A percentile compares a stretch with the other conserved stretches of the same genome.
phyloP scores from a whole-genome alignment of 2,329 filamentous ascomycete species.

The Sporothrix dimorphospora region DNA sequence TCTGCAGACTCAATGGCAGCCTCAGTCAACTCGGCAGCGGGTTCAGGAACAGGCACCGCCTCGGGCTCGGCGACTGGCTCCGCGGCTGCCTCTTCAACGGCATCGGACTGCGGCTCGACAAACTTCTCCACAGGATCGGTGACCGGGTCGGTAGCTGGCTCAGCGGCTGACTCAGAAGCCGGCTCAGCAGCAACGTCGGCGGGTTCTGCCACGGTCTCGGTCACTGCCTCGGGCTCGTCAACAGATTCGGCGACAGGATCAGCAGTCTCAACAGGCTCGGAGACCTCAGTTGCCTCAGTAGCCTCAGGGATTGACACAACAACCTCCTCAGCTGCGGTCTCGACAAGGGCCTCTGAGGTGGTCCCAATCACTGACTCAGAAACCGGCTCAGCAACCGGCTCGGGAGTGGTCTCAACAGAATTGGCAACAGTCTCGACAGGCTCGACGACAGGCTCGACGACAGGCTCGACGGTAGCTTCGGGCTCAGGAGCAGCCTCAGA shows the following conservation, averaged over 20 bases:
- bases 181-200: background rate
- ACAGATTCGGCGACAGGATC: constrained; percentile 2
- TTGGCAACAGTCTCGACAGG: background rate
- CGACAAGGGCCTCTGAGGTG: no score
- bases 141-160: background rate
- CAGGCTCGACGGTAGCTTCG: constrained; percentile 6
- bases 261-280: background rate
- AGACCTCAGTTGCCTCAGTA: background rate
- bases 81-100: background rate
- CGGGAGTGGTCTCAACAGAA: background rate
- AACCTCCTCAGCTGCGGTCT: constrained; percentile 24
- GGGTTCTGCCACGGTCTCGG: background rate
- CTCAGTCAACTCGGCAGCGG: background rate
- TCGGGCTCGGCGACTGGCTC: background rate
- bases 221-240: background rate
- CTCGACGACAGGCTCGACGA: constrained; percentile 36
- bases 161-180: background rate
- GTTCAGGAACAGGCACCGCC: background rate
- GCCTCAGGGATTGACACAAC: background rate
- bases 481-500: constrained; percentile 6
- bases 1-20: background rate
- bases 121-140: no score
- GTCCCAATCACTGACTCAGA: constrained; percentile 25
- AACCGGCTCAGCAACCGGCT: background rate
- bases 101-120: background rate